Evolutionary conservation across 2,329 filamentous ascomycete species (phyloP), one percentile per base, ranked within the genome.

Genomic region (Sporothrix brunneoviolacea): DNA sequence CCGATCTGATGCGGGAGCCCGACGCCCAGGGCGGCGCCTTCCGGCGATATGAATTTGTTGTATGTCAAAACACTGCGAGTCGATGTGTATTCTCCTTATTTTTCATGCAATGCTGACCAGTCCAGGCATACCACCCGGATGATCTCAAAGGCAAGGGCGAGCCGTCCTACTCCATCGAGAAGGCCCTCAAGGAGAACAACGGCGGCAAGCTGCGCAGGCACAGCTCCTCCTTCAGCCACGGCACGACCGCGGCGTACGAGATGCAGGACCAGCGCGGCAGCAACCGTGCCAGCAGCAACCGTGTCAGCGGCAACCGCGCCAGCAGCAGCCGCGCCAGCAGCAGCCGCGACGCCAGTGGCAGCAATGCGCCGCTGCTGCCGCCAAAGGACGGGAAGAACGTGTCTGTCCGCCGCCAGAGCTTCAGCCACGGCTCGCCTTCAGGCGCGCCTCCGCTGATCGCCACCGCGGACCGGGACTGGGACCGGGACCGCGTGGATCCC

Each of bases 81-180:
- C n/a, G n/a, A n/a, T n/a, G n/a, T n/a, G n/a, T n/a, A n/a, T n/a
- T n/a, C n/a, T n/a, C n/a, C n/a, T n/a, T n/a, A 16, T 3, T 16
- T 81, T 43, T 65, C 86, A 57, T 88, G 91, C 74, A 66, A 83
- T 39, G 6, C 8, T 35, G 2, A 16, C 27, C 15, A 16, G 1
- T 24, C 3, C 53, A 83, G 79, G 63, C 79, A 58, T 93, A 94
- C 65, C 79, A 80, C 50, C 83, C 84, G 6, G 79, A 86, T 39
- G 88, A 94, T 61, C 75, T 88, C 55, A 91, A 91, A 66, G 88
- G 88, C 61, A 89, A 93, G 67, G 86, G 86, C 39, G 86, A 91
- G 62, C 86, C 87, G 3, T 81, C 79, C 2, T 93, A 79, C 68
- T 79, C 81, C 8, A 75, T 85, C 30, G 88, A 91, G 59, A 79